Evolutionary conservation across 2,329 filamentous ascomycete species (phyloP).

Genomic region (Fusarium sp.): DNA sequence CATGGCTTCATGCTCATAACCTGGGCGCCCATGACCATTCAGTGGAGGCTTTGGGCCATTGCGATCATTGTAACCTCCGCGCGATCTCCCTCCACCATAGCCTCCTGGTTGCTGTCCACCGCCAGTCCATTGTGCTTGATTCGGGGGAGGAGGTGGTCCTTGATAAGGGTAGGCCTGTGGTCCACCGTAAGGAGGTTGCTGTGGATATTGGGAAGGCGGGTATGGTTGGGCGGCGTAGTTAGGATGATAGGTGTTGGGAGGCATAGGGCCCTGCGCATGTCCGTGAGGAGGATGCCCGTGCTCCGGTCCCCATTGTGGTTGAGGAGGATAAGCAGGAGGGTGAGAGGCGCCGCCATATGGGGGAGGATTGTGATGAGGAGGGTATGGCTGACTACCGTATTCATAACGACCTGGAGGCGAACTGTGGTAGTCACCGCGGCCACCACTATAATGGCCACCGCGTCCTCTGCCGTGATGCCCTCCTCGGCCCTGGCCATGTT

Average conservation of each 20-base stretch:
- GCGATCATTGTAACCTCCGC: slow-evolving; percentile 61
- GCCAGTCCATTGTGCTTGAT: slow-evolving; percentile 52
- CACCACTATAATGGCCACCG: slow-evolving; percentile 54
- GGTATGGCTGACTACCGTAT: slow-evolving; percentile 57
- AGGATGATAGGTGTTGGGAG: slow-evolving; percentile 68
- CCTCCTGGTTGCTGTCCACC: slow-evolving; percentile 51
- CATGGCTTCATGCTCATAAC: slow-evolving; percentile 51
- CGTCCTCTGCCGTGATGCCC: slow-evolving; percentile 55
- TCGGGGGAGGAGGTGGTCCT: slow-evolving; percentile 51
- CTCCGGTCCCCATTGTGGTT: slow-evolving; percentile 58
- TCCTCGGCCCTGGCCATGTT: slow-evolving; percentile 53
- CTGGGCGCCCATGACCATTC: slow-evolving; percentile 51
- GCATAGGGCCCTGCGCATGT: slow-evolving; percentile 62
- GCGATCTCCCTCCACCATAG: slow-evolving; percentile 55
- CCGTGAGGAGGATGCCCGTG: slow-evolving; percentile 56
- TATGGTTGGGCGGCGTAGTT: slow-evolving; percentile 70
- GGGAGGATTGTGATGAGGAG: slow-evolving; percentile 48
- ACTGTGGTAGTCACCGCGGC: slow-evolving; percentile 57
- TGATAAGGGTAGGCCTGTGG: slow-evolving; percentile 57
- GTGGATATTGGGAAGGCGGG: slow-evolving; percentile 55
- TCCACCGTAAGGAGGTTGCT: slow-evolving; percentile 59
- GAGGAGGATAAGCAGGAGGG: slow-evolving; percentile 51
- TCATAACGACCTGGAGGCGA: slow-evolving; percentile 56
- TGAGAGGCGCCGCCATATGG: slow-evolving; percentile 52
- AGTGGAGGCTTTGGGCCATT: slow-evolving; percentile 53